Conservation (phyloP, 2,329 filamentous ascomycete species). For the Hirsutella minnesotensis region DNA sequence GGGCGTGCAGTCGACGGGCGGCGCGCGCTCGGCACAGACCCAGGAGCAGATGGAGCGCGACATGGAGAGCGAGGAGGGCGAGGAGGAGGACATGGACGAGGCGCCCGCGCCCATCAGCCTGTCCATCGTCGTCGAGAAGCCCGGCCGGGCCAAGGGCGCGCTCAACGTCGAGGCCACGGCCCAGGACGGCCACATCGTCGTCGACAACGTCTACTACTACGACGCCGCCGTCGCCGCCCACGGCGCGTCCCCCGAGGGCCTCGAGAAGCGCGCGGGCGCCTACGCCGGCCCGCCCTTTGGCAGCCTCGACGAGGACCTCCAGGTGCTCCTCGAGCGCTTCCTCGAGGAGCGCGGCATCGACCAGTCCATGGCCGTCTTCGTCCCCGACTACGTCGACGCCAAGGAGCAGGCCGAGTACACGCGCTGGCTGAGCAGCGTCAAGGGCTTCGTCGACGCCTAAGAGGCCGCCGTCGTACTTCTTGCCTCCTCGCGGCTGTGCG, state of each 20-base stretch:
- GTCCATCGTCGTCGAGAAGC: slow-evolving; percentile 81
- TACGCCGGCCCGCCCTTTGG: slow-evolving; percentile 89
- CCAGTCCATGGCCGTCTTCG: slow-evolving; percentile 73
- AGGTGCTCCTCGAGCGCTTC: slow-evolving; percentile 84
- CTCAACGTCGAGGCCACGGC: slow-evolving; percentile 78
- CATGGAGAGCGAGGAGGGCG: slow-evolving; percentile 13
- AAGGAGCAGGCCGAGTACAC: slow-evolving; percentile 99
- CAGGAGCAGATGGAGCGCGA: slow-evolving; percentile 29
- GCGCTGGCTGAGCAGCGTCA: slow-evolving; percentile 77
- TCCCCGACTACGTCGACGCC: slow-evolving; percentile 90
- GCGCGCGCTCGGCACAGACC: slow-evolving; percentile 42
- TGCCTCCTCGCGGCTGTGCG: too few species aligned
- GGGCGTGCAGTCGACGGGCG: slow-evolving; percentile 37
- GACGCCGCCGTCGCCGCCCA: slow-evolving; percentile 66
- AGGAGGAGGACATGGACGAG: slow-evolving; percentile 40
- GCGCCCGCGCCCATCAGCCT: slow-evolving; percentile 67
- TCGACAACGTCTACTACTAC: slow-evolving; percentile 89
- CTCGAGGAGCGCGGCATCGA: slow-evolving; percentile 91
- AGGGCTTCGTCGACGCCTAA: slow-evolving; percentile 70
- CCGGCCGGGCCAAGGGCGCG: slow-evolving; percentile 56
- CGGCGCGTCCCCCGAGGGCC: slow-evolving; percentile 55
- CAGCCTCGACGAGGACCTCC: slow-evolving; percentile 91
- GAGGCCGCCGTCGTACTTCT: too few species aligned
- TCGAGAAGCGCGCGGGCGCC: slow-evolving; percentile 62
- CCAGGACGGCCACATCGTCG: slow-evolving; percentile 73